Base-by-base conservation (phyloP, 2,329 filamentous ascomycete species). In the Tolypocladium cylindrosporum region DNA sequence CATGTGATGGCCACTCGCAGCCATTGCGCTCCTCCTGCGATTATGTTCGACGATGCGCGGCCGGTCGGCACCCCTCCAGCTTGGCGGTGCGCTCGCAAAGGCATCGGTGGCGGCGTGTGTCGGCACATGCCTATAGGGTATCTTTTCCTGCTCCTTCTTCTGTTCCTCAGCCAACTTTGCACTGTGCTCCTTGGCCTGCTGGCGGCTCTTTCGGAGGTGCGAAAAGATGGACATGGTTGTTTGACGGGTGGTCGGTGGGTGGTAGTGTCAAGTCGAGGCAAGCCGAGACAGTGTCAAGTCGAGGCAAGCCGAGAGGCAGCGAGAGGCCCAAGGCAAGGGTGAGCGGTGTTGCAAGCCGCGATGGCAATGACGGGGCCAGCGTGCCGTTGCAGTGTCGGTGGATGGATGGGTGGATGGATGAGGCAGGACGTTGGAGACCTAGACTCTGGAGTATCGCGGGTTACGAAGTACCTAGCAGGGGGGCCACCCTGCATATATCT, bases 61-160 rank as follows among this genome's bases (percentile, higher is more conserved):
- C 50, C 75, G 71, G 62, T 83, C 79, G 14, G 74, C 72, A 9
- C 68, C 64, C 55, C 76, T 77, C 75, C 77, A 83, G 61, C 74
- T 77, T 1, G 77, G 73, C 11, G 82, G 82, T 3, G 79, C 80
- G 37, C 77, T 79, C 27, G 76, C 73, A 50, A 85, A 70, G 50
- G 83, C 82, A 68, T 87, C 83, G 14, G 75, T 67, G 52, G 81
- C 81, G 36, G 84, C 84, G 66, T 87, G 84, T 16, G 75, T 85
- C n/a, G 83, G 82, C 24, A 84, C 70, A 66, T 87, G 84, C 56
- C 73, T 79, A 69, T 87, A 86, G 14, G 79, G 75, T n/a, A 71
- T 61, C 56, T 62, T 57, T 16, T 59, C 58, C 42, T 69, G 66
- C 60, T 77, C 75, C 48, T 71, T 66, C 55, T 79, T 77, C 43